These are phyloP conservation scores for Peribolospora baueri DNA, from an alignment of 768 basidiomycete species.

Conservation along the genomic window DNA sequence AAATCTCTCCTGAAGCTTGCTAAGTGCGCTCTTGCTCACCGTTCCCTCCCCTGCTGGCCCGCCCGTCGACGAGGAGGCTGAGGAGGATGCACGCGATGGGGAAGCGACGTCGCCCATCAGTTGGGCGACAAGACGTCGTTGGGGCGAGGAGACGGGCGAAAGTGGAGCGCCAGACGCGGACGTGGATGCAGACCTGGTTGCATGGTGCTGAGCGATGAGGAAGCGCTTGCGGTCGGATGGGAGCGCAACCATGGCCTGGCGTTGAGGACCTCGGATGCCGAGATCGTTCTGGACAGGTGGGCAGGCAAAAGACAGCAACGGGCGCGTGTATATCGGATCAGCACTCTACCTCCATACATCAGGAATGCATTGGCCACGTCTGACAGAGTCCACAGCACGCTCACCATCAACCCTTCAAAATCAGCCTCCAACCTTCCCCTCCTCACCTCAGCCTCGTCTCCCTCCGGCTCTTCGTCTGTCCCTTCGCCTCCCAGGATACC, in stretches of 20 bases:
- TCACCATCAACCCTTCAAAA: slow-evolving; percentile 49
- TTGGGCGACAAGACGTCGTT: too few species aligned
- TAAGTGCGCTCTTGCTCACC: too few species aligned
- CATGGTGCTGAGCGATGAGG: slow-evolving; percentile 31
- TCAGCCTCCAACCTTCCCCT: slow-evolving; percentile 15
- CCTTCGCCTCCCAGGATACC: slow-evolving; percentile 13
- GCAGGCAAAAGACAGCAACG: slow-evolving; percentile 4
- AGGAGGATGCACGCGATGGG: too few species aligned
- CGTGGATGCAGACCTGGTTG: slow-evolving; percentile 23
- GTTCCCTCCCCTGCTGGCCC: too few species aligned
- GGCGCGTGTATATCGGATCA: too few species aligned
- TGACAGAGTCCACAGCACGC: slow-evolving; percentile 10
- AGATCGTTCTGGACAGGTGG: slow-evolving; percentile 34
- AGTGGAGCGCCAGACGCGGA: slow-evolving; percentile 19
- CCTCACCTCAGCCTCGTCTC: slow-evolving; percentile 19
- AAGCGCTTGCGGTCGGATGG: slow-evolving; percentile 39
- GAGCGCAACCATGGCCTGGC: slow-evolving; percentile 37
- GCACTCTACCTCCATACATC: too few species aligned
- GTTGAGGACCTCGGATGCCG: slow-evolving; percentile 45
- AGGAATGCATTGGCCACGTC: neutral
- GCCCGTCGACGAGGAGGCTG: too few species aligned
- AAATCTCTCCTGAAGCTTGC: too few species aligned
- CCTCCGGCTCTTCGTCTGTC: slow-evolving; percentile 15
- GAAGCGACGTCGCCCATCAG: too few species aligned
- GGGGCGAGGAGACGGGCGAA: slow-evolving; percentile 5